Percentiles rank a stretch among this genome's conserved stretches.
Conservation (phyloP, 2,329 filamentous ascomycete genomes). For the Apiospora hydei region DNA sequence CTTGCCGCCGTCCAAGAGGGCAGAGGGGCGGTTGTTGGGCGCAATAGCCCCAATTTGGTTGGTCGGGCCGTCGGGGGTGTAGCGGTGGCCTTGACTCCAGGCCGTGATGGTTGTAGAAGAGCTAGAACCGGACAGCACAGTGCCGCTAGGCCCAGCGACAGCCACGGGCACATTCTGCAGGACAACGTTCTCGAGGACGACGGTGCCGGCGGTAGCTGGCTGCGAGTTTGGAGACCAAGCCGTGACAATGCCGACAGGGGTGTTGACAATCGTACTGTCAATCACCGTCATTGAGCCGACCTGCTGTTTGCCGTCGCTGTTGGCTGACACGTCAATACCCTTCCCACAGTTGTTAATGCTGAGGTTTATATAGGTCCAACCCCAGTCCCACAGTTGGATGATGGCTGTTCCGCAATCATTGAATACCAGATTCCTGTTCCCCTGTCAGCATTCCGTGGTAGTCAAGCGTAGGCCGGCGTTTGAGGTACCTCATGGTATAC, state of each 20-base stretch:
- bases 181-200: slow-evolving; percentile 62
- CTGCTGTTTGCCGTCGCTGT: slow-evolving; percentile 56
- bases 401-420: slow-evolving; percentile 70
- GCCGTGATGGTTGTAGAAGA: slow-evolving; percentile 58
- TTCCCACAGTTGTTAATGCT: slow-evolving; percentile 47
- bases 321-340: slow-evolving; percentile 66
- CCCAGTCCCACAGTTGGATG: slow-evolving; percentile 77
- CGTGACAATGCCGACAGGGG: slow-evolving; percentile 69
- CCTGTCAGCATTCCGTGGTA: not conserved
- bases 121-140: slow-evolving; percentile 65
- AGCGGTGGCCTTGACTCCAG: slow-evolving; percentile 74
- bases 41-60: slow-evolving; percentile 57
- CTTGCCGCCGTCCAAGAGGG: slow-evolving; percentile 57
- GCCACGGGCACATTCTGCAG: slow-evolving; percentile 47
- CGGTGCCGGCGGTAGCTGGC: slow-evolving; percentile 57
- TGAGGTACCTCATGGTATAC: slow-evolving; percentile 61
- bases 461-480: not conserved
- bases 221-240: slow-evolving; percentile 54
- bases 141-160: slow-evolving; percentile 48
- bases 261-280: slow-evolving; percentile 72
- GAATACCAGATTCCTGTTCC: slow-evolving; percentile 66
- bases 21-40: slow-evolving; percentile 55
- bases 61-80: slow-evolving; percentile 52
- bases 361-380: slow-evolving; percentile 66
- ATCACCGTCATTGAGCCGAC: slow-evolving; percentile 76